phyloP scores from a whole-genome alignment of 139 green algal species.

The Chlamydomonas eustigma region DNA sequence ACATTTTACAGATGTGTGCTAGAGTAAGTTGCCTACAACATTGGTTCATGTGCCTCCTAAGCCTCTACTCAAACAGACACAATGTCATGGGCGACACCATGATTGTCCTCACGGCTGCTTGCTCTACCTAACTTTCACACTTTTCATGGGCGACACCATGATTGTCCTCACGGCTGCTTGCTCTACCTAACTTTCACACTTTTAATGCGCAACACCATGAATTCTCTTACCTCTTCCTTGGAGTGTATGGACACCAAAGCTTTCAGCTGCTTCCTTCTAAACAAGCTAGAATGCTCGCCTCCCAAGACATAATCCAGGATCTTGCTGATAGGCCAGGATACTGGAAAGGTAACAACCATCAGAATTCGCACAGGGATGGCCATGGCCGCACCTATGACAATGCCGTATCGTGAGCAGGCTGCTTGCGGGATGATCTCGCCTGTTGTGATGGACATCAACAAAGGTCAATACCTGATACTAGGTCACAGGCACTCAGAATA shows the following conservation, averaged over 20 bases:
- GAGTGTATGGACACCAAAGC: slow-evolving; percentile 8
- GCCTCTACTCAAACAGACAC: too few relatives aligned
- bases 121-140: too few relatives aligned
- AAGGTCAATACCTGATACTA: background rate
- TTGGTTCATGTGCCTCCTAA: too few relatives aligned
- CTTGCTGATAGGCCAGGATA: slow-evolving; percentile 32
- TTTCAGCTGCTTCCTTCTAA: slow-evolving; percentile 81
- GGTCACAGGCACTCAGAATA: too few relatives aligned
- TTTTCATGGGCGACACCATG: too few relatives aligned
- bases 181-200: too few relatives aligned
- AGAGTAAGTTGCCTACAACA: too few relatives aligned
- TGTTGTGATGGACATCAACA: background rate
- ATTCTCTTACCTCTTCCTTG: slow-evolving; percentile 11
- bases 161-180: too few relatives aligned
- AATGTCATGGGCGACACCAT: too few relatives aligned
- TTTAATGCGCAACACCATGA: too few relatives aligned
- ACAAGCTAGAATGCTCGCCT: slow-evolving; percentile 58
- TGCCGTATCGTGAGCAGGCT: slow-evolving; percentile 77
- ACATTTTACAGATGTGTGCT: too few relatives aligned
- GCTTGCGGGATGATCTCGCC: slow-evolving; percentile 74
- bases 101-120: too few relatives aligned
- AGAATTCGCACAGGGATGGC: slow-evolving; percentile 13
- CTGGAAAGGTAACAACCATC: slow-evolving; percentile 11
- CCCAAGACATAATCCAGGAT: slow-evolving; percentile 82
- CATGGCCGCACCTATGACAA: slow-evolving; percentile 31